phyloP scores from a whole-genome alignment of 2,329 filamentous ascomycete genomes.

The Massarina eburnea region DNA sequence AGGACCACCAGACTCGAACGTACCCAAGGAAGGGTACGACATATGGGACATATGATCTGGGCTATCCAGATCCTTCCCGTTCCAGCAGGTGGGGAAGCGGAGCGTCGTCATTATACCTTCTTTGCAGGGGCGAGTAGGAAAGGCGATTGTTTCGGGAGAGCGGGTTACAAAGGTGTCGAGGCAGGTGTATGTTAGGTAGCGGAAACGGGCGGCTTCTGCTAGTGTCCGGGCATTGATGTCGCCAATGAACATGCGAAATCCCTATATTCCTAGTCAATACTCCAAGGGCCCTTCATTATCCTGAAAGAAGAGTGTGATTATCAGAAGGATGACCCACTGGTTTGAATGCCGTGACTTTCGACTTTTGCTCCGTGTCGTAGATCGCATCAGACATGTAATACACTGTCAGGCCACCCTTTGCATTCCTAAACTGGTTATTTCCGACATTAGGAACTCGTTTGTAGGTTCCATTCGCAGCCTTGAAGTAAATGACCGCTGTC shows the following conservation, averaged over 20 bases:
- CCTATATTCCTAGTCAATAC: conserved; percentile 11
- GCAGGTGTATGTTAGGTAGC: conserved; percentile 31
- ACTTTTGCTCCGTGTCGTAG: conserved; percentile 39
- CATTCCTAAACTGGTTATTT: conserved; percentile 27
- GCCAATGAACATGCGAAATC: conserved; percentile 36
- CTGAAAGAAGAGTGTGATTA: conserved; percentile 7
- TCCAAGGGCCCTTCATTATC: conserved; percentile 15
- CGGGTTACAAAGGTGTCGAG: conserved; percentile 30
- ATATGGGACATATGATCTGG: conserved; percentile 53
- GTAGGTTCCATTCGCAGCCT: conserved; percentile 30
- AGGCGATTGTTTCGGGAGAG: conserved; percentile 27
- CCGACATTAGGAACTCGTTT: conserved; percentile 32
- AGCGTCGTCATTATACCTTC: conserved; percentile 32
- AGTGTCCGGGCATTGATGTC: conserved; percentile 30
- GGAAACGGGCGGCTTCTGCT: conserved; percentile 12
- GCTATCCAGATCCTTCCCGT: conserved; percentile 60
- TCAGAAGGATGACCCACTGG: conserved; percentile 17
- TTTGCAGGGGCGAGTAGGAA: conserved; percentile 27
- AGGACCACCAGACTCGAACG: conserved; percentile 20
- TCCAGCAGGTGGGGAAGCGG: conserved; percentile 55
- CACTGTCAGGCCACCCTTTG: conserved; percentile 35
- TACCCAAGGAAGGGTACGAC: conserved; percentile 21
- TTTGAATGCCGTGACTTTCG: conserved; percentile 30
- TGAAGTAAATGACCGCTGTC: conserved; percentile 29
- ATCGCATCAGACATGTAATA: conserved; percentile 36